A percentile compares a stretch with the other conserved stretches of the same genome.
Evolutionary conservation across 179 eudicot species (phyloP).

Genomic region (Patellifolia procumbens): DNA sequence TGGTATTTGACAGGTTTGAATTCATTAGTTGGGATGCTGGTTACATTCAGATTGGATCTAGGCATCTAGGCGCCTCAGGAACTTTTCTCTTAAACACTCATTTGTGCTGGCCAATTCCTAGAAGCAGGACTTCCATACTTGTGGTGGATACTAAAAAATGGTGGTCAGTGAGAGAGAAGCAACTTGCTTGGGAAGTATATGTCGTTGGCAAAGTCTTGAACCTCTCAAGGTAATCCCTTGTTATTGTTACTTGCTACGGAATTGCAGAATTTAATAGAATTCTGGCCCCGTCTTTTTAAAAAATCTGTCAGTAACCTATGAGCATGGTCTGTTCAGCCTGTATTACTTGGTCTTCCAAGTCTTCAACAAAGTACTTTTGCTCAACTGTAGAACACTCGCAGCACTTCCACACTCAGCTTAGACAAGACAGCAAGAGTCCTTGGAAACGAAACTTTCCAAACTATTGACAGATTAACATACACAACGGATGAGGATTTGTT

Average conservation of each 20-base stretch:
- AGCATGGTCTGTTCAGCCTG: too few species aligned
- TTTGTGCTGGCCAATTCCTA: neutral
- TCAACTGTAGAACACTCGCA: too few species aligned
- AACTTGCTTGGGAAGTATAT: neutral
- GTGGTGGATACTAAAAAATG: neutral
- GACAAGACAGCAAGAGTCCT: too few species aligned
- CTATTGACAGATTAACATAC: too few species aligned
- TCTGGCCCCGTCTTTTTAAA: neutral
- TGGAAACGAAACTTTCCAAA: too few species aligned
- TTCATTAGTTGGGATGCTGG: neutral
- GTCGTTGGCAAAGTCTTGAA: neutral
- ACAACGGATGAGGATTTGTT: too few species aligned
- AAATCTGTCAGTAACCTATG: neutral
- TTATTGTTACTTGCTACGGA: neutral
- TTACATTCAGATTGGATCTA: neutral
- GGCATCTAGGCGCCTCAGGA: neutral
- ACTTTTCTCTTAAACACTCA: neutral
- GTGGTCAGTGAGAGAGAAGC: neutral
- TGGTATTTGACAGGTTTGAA: slow-evolving; percentile 5
- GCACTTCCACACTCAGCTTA: too few species aligned
- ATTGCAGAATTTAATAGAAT: neutral
- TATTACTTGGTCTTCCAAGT: too few species aligned
- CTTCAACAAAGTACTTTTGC: too few species aligned
- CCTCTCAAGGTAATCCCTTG: neutral
- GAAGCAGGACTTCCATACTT: neutral